Percentiles rank a stretch among this genome's conserved stretches.
Conservation (phyloP, 78 protist genomes). For the Dictyostelium citrinum region DNA sequence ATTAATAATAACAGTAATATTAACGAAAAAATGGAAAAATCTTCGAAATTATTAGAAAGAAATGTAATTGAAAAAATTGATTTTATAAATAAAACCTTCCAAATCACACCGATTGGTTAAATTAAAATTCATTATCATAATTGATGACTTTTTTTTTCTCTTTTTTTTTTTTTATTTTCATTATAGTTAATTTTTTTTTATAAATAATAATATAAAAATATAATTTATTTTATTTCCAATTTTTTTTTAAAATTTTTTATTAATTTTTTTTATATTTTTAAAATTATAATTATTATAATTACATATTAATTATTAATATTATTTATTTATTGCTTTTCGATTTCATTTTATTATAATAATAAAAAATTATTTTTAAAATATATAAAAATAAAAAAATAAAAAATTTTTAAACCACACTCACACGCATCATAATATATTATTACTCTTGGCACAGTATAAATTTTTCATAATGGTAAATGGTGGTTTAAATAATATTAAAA, state of each 20-base stretch:
- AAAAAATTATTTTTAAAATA: too few species aligned
- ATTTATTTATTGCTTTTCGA: not conserved
- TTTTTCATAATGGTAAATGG: not conserved
- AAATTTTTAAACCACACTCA: not conserved
- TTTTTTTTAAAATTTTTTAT: not conserved
- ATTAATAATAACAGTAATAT: not conserved
- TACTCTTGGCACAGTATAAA: too few species aligned
- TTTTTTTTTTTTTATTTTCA: not conserved
- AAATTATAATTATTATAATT: too few species aligned
- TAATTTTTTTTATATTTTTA: too few species aligned
- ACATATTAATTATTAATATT: too few species aligned
- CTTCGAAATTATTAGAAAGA: conserved; percentile 17
- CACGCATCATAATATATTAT: not conserved
- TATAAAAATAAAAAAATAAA: too few species aligned
- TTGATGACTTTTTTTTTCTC: not conserved
- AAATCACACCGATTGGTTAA: conserved; percentile 8
- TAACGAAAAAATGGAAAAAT: not conserved
- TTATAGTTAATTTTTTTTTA: not conserved
- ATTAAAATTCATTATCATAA: not conserved
- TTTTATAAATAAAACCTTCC: not conserved
- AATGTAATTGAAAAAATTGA: conserved; percentile 4
- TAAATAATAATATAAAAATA: too few species aligned
- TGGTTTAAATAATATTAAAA: not conserved
- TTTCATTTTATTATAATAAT: not conserved
- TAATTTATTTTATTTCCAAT: not conserved